These are phyloP conservation scores for Oryza officinalis DNA, from an alignment of 176 grass and related monocot genomes.

Conservation along the genomic window DNA sequence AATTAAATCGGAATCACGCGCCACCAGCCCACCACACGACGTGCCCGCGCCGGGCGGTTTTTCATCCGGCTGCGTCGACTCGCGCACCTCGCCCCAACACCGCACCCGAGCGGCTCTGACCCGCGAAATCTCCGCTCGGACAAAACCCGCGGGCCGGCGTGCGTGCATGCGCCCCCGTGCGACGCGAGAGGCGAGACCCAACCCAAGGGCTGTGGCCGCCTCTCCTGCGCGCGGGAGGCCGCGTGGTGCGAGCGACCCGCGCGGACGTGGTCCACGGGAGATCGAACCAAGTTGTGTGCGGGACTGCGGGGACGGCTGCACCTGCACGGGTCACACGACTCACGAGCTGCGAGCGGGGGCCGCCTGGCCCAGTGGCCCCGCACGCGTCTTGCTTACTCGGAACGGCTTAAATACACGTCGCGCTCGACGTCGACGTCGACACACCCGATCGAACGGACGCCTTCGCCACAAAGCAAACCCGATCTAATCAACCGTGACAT, in stretches of 20 bases:
- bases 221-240: too few species aligned
- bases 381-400: conserved; percentile 16
- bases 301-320: too few species aligned
- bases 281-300: too few species aligned
- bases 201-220: too few species aligned
- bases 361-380: neutral
- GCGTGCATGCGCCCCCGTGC: neutral
- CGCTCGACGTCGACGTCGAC: neutral
- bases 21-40: neutral
- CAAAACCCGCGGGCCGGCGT: conserved; percentile 24
- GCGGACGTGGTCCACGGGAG: neutral
- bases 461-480: conserved; percentile 52
- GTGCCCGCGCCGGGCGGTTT: neutral
- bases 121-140: neutral
- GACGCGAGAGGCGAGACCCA: too few species aligned
- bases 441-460: neutral
- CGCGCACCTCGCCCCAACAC: neutral
- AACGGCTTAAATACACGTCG: conserved; percentile 28
- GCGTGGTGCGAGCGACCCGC: neutral
- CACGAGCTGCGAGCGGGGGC: neutral
- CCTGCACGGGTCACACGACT: neutral
- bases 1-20: neutral
- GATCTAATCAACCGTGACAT: conserved; percentile 7
- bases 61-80: neutral
- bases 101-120: neutral